Evolutionary conservation across 257 asterid genomes (phyloP).

Genomic region (Solanum peruvianum): DNA sequence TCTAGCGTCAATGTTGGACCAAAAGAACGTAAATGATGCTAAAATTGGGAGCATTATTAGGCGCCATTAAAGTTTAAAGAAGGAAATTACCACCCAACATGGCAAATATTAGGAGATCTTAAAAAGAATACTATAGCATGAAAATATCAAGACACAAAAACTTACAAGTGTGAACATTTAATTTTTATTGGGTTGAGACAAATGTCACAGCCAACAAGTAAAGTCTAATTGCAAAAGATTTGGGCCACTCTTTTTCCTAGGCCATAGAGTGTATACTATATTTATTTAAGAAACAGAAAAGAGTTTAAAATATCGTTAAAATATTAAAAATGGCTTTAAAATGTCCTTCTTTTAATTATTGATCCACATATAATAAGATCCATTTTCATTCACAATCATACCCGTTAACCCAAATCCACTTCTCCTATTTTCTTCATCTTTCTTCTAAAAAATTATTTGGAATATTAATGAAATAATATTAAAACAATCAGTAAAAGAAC

Average conservation of each 20-base stretch:
- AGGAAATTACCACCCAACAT: neutral
- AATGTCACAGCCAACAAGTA: neutral
- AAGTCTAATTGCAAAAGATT: neutral
- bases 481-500: too few relatives aligned
- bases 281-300: too few relatives aligned
- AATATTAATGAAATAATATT: too few relatives aligned
- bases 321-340: too few relatives aligned
- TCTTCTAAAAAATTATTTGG: too few relatives aligned
- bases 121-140: neutral
- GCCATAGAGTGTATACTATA: neutral
- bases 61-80: neutral
- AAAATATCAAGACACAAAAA: neutral
- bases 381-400: too few relatives aligned
- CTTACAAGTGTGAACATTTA: neutral
- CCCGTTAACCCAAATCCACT: too few relatives aligned
- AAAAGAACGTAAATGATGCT: neutral
- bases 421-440: too few relatives aligned
- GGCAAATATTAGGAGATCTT: neutral
- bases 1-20: neutral
- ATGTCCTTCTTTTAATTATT: too few relatives aligned
- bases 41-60: neutral
- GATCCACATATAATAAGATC: too few relatives aligned
- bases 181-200: neutral
- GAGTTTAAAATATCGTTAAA: too few relatives aligned
- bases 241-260: neutral